These are phyloP conservation scores for Solanum dulcamara DNA, from an alignment of 257 asterid species.

Conservation along the genomic window DNA sequence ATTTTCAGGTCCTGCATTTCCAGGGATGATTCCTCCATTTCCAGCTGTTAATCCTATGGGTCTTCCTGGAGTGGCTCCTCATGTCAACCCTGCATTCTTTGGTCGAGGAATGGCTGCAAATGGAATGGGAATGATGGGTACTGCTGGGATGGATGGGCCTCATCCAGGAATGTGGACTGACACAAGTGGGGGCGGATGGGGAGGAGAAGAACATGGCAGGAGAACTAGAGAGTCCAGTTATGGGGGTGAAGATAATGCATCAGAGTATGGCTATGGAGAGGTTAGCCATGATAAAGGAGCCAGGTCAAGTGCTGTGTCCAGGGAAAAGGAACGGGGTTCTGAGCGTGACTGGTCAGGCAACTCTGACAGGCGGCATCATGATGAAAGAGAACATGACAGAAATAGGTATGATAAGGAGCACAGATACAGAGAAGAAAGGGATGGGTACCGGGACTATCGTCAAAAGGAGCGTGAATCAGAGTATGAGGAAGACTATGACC, in stretches of 20 bases:
- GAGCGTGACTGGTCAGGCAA: slow-evolving; percentile 43
- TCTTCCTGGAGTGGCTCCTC: slow-evolving; percentile 47
- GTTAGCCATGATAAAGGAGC: slow-evolving; percentile 38
- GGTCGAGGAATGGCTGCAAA: slow-evolving; percentile 42
- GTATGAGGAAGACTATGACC: slow-evolving; percentile 24
- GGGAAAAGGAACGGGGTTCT: slow-evolving; percentile 35
- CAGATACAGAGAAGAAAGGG: slow-evolving; percentile 35
- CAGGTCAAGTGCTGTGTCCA: slow-evolving; percentile 28
- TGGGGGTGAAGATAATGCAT: slow-evolving; percentile 42
- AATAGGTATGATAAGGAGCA: slow-evolving; percentile 29
- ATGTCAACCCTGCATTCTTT: slow-evolving; percentile 51
- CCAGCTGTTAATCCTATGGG: slow-evolving; percentile 37
- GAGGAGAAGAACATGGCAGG: slow-evolving; percentile 42
- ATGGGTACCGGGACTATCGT: slow-evolving; percentile 17
- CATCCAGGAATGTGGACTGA: slow-evolving; percentile 45
- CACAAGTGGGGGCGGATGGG: slow-evolving; percentile 35
- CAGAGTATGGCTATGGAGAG: slow-evolving; percentile 41
- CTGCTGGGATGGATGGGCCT: slow-evolving; percentile 36
- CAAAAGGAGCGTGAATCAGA: slow-evolving; percentile 27
- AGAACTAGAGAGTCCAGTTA: slow-evolving; percentile 48
- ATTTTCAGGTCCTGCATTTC: slow-evolving; percentile 39
- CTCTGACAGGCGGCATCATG: slow-evolving; percentile 40
- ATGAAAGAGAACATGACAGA: slow-evolving; percentile 30
- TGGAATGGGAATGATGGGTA: slow-evolving; percentile 47
- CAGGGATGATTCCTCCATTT: slow-evolving; percentile 42